Evolutionary conservation across 345 rosid species (phyloP), one percentile per base, ranked within the genome.

Genomic region (Eucalyptus guilfoylei): DNA sequence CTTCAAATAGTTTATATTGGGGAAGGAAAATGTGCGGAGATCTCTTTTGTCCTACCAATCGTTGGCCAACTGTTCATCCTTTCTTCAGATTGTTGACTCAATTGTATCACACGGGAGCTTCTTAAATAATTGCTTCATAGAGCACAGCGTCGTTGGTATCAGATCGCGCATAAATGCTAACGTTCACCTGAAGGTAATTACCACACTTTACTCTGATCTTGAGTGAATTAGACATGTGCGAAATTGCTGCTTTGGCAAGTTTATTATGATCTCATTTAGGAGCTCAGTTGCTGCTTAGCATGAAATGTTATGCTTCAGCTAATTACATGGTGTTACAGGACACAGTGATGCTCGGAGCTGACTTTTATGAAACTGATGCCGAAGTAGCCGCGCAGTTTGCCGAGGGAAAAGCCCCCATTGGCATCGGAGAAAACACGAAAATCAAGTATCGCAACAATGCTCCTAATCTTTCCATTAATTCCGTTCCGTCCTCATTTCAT

Each of bases 31-130:
- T 37, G 28, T 21, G 45, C 83, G 5, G 28, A 13, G 47, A 37
- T 26, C 6, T 42, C 42, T 60, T 69, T 87, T 45, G 28, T 49
- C 28, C 50, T 5, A 24, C 19, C 5, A 16, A 49, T 86, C 19
- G 4, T 34, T 49, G 49, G 42, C 47, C 37, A 54, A 26, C 50
- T 52, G 4, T 24, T 76, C 52, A 26, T 80, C 50, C 42, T 80
- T 72, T 85, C 26, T 90, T 91, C 95, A 96, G 99, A 91, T 96
- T 44, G 92, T 96, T 62, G 97, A 97, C 91, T 97, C 99, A 12
- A 96, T 97, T 88, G 89, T 97, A 80, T 97, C 99, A 26, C 99
- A 96, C 85, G 99, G 99, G 89, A 96, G 98, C 94, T 97, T 96
- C 95, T 89, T 96, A 87, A 94, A 89, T 49, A 91, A 94, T 91